Evolutionary conservation across 805 yeast genomes (phyloP).

Genomic region (Candida parachauliodes): DNA sequence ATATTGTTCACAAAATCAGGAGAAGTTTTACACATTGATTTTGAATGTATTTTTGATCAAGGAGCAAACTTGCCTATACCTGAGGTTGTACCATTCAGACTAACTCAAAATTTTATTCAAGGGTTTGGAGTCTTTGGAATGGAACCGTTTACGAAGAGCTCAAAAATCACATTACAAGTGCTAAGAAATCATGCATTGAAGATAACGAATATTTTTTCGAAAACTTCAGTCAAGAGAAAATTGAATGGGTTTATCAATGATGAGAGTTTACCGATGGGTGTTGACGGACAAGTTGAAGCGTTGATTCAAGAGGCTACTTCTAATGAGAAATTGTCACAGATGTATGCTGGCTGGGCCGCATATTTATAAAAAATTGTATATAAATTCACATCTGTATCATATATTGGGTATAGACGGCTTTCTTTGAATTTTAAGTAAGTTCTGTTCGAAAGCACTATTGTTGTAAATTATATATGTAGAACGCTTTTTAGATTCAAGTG

Average conservation of each 20-base stretch:
- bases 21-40: conserved; percentile 86
- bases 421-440: too few species aligned
- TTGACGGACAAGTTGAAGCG: conserved; percentile 89
- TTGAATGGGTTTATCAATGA: conserved; percentile 75
- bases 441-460: too few species aligned
- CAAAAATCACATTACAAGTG: conserved; percentile 76
- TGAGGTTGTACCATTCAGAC: conserved; percentile 89
- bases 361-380: conserved; percentile 23
- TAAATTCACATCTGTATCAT: too few species aligned
- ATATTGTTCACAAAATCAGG: conserved; percentile 74
- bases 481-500: too few species aligned
- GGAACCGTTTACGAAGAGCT: conserved; percentile 79
- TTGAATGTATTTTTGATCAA: conserved; percentile 93
- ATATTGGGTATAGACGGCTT: too few species aligned
- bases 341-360: conserved; percentile 91
- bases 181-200: conserved; percentile 78
- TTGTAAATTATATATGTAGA: too few species aligned
- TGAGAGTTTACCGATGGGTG: conserved; percentile 83
- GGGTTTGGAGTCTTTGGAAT: conserved; percentile 90
- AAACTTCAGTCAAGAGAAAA: conserved; percentile 61
- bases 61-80: conserved; percentile 72
- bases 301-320: conserved; percentile 80
- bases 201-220: conserved; percentile 82
- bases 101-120: conserved; percentile 87
- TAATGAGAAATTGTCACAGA: conserved; percentile 63